Percentiles rank a stretch among this genome's conserved stretches.
Evolutionary conservation across 768 basidiomycete genomes (phyloP).

Genomic region (Tricholoma bakamatsutake): DNA sequence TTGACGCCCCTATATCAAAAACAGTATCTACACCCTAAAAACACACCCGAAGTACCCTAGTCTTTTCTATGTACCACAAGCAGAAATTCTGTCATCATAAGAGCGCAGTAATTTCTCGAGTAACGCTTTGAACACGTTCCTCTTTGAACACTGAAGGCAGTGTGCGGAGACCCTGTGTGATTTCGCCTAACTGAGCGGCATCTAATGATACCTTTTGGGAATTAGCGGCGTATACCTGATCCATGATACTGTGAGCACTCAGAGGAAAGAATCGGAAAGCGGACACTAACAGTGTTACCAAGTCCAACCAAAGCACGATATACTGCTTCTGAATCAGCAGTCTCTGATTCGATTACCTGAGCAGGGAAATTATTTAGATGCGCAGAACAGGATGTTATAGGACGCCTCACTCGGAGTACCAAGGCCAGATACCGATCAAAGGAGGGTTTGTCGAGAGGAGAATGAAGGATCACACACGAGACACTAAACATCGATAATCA

Average conservation of each 20-base stretch:
- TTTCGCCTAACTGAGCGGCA: constrained; percentile 32
- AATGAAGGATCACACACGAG: constrained; percentile 51
- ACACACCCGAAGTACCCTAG: neutral
- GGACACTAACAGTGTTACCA: constrained; percentile 58
- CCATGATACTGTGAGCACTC: constrained; percentile 6
- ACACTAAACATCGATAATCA: constrained; percentile 35
- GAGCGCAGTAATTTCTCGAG: constrained; percentile 41
- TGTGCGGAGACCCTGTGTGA: constrained; percentile 33
- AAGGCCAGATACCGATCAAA: constrained; percentile 40
- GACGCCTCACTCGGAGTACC: constrained; percentile 38
- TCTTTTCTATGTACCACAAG: neutral
- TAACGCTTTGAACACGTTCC: constrained; percentile 47
- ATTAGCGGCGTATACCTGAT: constrained; percentile 46
- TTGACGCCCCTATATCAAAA: neutral
- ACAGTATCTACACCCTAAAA: constrained; percentile 1
- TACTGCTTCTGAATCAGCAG: constrained; percentile 57
- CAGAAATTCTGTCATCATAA: constrained; percentile 22
- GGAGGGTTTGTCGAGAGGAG: constrained; percentile 31
- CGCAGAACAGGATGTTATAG: neutral
- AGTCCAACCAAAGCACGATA: constrained; percentile 70
- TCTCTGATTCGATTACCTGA: constrained; percentile 46
- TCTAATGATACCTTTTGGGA: constrained; percentile 29
- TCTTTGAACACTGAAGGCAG: constrained; percentile 50
- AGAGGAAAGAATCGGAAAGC: neutral
- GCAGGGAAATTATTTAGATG: neutral